phyloP scores from a whole-genome alignment of 352 stramenopile genomes.

The Phytophthora chlamydospora region DNA sequence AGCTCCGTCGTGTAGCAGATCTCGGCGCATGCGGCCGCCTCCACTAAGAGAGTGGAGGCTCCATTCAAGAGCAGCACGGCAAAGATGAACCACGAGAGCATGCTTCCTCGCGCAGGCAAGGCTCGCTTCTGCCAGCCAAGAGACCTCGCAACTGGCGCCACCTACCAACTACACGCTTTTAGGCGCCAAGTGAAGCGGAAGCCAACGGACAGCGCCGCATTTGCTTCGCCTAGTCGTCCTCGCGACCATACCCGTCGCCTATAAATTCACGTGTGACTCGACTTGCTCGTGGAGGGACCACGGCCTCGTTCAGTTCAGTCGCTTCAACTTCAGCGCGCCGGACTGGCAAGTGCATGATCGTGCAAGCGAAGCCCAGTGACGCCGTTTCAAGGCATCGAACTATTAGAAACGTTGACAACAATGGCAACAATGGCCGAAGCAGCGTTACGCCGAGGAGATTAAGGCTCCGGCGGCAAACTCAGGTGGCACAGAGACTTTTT shows the following conservation, averaged over 20 bases:
- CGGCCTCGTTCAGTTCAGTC: no score
- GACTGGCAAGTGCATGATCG: no score
- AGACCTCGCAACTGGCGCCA: conserved; percentile 23
- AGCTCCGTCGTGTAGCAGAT: conserved; percentile 46
- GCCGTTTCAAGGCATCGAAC: no score
- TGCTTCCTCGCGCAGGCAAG: conserved; percentile 15
- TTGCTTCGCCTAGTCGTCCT: conserved; percentile 17
- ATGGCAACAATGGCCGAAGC: no score
- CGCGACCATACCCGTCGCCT: conserved; percentile 12
- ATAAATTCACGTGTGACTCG: no score
- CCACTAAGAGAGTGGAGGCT: conserved; percentile 13
- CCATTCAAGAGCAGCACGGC: conserved; percentile 13
- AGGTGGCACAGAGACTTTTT: neutral
- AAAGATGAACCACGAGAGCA: conserved; percentile 22
- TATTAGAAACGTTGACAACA: no score
- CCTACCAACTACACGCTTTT: neutral
- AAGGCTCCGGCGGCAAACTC: conserved; percentile 1
- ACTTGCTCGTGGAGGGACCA: no score
- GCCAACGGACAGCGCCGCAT: conserved; percentile 18
- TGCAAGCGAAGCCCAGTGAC: no score
- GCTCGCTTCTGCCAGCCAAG: conserved; percentile 1
- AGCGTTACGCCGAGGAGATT: neutral
- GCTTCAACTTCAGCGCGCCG: no score
- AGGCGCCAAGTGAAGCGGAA: neutral
- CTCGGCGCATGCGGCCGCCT: conserved; percentile 28